A percentile compares a stretch with the other conserved stretches of the same genome.
phyloP scores from a whole-genome alignment of 2,329 filamentous ascomycete species.

The Fusarium secorum region DNA sequence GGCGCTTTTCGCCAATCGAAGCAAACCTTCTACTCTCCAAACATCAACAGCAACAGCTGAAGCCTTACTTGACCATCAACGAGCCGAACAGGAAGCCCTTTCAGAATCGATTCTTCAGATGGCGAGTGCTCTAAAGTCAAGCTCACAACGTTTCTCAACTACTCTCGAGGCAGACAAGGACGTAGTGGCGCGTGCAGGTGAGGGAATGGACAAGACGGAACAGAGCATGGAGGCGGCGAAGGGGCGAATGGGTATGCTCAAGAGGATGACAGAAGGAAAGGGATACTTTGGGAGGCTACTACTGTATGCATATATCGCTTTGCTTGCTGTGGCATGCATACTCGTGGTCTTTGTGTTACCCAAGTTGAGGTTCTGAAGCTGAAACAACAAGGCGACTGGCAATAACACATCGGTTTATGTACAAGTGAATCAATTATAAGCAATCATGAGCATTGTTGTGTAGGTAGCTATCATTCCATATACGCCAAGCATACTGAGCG shows the following conservation, averaged over 20 bases:
- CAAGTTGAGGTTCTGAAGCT: conserved; percentile 76
- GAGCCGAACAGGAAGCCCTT: conserved; percentile 82
- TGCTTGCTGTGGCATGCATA: conserved; percentile 78
- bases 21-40: conserved; percentile 48
- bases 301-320: conserved; percentile 85
- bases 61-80: conserved; percentile 77
- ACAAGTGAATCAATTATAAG: neutral
- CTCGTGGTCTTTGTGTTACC: conserved; percentile 85
- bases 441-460: neutral
- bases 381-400: neutral
- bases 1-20: conserved; percentile 54
- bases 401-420: neutral
- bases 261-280: conserved; percentile 84
- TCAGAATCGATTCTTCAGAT: conserved; percentile 83
- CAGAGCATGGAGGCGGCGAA: conserved; percentile 78
- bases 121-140: conserved; percentile 78
- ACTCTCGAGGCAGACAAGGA: conserved; percentile 77
- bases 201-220: conserved; percentile 80
- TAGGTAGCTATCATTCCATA: neutral
- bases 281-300: conserved; percentile 87
- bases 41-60: conserved; percentile 66
- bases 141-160: conserved; percentile 74
- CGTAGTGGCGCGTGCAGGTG: conserved; percentile 72
- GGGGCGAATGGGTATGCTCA: conserved; percentile 77
- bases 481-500: no score